A percentile compares a stretch with the other conserved stretches of the same genome.
These are phyloP conservation scores for Ilyonectria mors-panacis DNA, from an alignment of 2,329 filamentous ascomycete species.

Conservation along the genomic window DNA sequence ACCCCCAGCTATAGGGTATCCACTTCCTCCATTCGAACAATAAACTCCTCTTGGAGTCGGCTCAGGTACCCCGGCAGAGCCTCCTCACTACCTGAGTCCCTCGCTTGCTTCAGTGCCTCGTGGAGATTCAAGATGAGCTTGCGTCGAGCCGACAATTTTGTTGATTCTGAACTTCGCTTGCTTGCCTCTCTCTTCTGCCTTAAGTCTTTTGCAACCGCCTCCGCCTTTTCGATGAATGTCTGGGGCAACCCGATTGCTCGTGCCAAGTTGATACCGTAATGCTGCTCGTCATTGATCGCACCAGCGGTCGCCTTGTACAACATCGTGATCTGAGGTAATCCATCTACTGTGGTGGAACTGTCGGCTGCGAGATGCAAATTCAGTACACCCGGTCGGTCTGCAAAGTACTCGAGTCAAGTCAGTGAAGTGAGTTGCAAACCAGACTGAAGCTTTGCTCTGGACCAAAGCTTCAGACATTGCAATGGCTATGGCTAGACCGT, in stretches of 20 bases:
- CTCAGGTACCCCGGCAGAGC: conserved; percentile 62
- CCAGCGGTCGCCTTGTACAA: conserved; percentile 87
- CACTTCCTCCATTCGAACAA: conserved; percentile 77
- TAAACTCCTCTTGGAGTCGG: conserved; percentile 79
- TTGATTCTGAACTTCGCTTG: conserved; percentile 70
- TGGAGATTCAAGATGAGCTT: conserved; percentile 81
- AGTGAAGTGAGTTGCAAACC: conserved; percentile 95
- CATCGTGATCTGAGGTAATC: conserved; percentile 81
- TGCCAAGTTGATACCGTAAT: conserved; percentile 90
- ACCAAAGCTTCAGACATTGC: conserved; percentile 92
- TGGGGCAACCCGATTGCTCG: conserved; percentile 80
- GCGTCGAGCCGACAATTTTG: conserved; percentile 73
- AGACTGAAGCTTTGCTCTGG: conserved; percentile 83
- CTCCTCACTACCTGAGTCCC: conserved; percentile 73
- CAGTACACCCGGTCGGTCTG: conserved; percentile 82
- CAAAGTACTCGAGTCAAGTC: conserved; percentile 83
- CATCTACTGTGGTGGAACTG: conserved; percentile 64
- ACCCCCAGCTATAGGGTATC: conserved; percentile 55
- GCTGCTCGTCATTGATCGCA: conserved; percentile 72
- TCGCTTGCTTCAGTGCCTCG: conserved; percentile 80
- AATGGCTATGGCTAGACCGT: conserved; percentile 90
- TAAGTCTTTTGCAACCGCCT: conserved; percentile 75
- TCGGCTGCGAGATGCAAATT: conserved; percentile 87
- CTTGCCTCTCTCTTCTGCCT: conserved; percentile 70
- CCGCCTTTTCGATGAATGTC: conserved; percentile 77